Percentiles rank a stretch among this genome's conserved stretches.
These are phyloP conservation scores for Aegilops umbellulata DNA, from an alignment of 176 grass and related monocot genomes.

Conservation along the genomic window DNA sequence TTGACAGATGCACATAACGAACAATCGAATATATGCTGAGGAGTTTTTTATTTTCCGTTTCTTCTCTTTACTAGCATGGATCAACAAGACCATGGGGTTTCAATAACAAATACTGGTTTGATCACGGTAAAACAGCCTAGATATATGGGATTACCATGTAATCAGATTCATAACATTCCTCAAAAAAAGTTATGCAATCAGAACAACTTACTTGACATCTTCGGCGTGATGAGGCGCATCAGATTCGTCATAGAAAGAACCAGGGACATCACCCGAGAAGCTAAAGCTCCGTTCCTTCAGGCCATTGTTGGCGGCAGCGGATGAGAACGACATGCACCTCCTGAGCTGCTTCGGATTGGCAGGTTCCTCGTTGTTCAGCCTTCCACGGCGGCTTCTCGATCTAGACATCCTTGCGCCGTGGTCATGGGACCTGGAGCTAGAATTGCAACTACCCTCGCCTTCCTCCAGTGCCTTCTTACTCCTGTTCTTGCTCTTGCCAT, in stretches of 20 bases:
- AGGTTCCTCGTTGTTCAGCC: neutral
- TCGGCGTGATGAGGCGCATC: neutral
- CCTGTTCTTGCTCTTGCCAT: neutral
- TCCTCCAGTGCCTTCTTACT: neutral
- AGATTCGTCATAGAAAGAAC: neutral
- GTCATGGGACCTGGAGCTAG: conserved; percentile 18
- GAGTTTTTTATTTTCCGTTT: neutral
- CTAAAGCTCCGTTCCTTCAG: conserved; percentile 38
- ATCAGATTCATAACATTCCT: too few species aligned
- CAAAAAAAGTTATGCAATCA: neutral
- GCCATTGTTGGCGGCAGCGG: neutral
- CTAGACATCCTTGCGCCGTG: neutral
- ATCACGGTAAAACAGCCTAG: neutral
- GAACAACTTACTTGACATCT: conserved; percentile 25
- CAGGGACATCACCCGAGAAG: conserved; percentile 37
- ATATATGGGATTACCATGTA: neutral
- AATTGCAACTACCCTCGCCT: neutral
- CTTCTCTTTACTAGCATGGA: neutral
- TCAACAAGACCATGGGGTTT: neutral
- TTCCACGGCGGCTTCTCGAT: conserved; percentile 19
- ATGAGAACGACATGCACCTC: too few species aligned
- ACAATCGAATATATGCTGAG: neutral
- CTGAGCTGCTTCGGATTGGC: conserved; percentile 19
- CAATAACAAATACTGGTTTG: neutral
- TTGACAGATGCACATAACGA: neutral